phyloP scores from a whole-genome alignment of 176 grass and related monocot genomes.

The Phoenix dactylifera region DNA sequence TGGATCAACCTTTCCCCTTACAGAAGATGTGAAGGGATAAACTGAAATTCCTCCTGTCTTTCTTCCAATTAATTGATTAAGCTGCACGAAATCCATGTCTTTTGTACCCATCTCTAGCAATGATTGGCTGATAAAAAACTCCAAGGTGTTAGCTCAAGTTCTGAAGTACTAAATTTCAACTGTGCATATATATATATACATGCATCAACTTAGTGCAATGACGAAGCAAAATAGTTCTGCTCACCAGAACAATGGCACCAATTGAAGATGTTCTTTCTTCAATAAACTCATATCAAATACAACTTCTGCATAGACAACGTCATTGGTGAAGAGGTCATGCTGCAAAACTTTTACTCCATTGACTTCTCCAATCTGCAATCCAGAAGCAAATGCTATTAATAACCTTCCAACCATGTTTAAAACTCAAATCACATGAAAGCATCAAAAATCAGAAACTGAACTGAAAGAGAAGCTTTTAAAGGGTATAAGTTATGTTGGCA shows the following conservation, averaged over 20 bases:
- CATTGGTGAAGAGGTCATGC: slow-evolving; percentile 98
- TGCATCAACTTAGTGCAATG: slow-evolving; percentile 9
- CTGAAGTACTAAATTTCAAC: neutral
- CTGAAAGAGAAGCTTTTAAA: too few species aligned
- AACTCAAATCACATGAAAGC: neutral
- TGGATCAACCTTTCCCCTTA: slow-evolving; percentile 75
- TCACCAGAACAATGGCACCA: slow-evolving; percentile 96
- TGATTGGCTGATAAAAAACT: slow-evolving; percentile 64
- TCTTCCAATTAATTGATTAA: slow-evolving; percentile 97
- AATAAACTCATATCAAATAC: slow-evolving; percentile 90
- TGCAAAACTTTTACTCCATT: slow-evolving; percentile 91
- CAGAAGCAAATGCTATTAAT: neutral
- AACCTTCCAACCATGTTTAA: neutral
- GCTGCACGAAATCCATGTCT: slow-evolving; percentile 99
- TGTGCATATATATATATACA: too few species aligned
- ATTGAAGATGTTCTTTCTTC: slow-evolving; percentile 86
- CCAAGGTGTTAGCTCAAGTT: slow-evolving; percentile 23
- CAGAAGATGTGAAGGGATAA: slow-evolving; percentile 89
- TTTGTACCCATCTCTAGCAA: slow-evolving; percentile 99
- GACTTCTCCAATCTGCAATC: slow-evolving; percentile 74
- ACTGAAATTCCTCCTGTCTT: slow-evolving; percentile 99
- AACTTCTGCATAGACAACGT: slow-evolving; percentile 84
- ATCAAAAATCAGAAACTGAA: neutral
- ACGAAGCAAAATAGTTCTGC: slow-evolving; percentile 6
- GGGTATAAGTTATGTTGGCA: too few species aligned